A percentile compares a stretch with the other conserved stretches of the same genome.
Evolutionary conservation across 148 eudicot species (phyloP).

Genomic region (Rhododendron vialii): DNA sequence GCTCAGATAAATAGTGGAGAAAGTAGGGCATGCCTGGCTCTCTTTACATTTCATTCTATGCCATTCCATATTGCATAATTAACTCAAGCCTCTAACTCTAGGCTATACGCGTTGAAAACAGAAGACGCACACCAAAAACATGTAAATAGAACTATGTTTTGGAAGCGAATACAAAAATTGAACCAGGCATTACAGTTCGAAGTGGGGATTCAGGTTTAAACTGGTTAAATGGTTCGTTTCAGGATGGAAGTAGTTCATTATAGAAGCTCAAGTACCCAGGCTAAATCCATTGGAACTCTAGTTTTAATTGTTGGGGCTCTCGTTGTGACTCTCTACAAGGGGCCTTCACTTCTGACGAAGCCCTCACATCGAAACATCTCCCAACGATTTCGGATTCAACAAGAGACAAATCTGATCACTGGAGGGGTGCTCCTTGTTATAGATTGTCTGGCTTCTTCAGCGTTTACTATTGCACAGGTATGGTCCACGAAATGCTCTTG

Average conservation of each 20-base stretch:
- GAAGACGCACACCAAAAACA: neutral
- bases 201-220: neutral
- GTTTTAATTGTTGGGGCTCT: conserved; percentile 46
- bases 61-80: neutral
- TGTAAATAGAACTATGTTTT: neutral
- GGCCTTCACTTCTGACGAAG: conserved; percentile 39
- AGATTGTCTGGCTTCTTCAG: conserved; percentile 51
- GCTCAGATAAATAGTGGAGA: neutral
- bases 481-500: neutral
- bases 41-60: neutral
- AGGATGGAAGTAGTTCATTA: conserved; percentile 41
- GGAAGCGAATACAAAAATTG: neutral
- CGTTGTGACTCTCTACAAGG: conserved; percentile 40
- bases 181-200: neutral
- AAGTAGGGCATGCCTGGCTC: neutral
- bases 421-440: conserved; percentile 64
- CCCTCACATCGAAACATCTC: conserved; percentile 22
- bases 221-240: neutral
- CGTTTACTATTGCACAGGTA: conserved; percentile 70
- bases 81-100: neutral
- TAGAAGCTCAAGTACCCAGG: conserved; percentile 32
- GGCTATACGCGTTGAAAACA: neutral
- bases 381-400: conserved; percentile 24
- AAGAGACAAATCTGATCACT: conserved; percentile 41
- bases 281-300: conserved; percentile 41